phyloP scores from a whole-genome alignment of 2,329 filamentous ascomycete species.

The Knufia petricola region DNA sequence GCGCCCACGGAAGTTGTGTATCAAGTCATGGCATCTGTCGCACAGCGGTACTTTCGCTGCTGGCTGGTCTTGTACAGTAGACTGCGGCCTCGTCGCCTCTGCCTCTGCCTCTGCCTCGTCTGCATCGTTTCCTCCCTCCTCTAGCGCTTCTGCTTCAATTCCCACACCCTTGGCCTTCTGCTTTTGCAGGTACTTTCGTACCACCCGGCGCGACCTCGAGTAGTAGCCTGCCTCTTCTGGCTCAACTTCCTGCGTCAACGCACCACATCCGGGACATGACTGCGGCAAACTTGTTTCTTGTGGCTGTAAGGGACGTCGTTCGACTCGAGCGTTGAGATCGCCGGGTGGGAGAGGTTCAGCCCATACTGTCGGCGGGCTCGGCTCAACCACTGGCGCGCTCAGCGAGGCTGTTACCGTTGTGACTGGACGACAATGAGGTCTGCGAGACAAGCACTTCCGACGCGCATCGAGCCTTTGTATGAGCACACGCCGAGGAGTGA shows the following conservation, averaged over 20 bases:
- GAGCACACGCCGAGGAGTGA: not conserved
- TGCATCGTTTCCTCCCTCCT: slow-evolving; percentile 3
- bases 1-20: slow-evolving; percentile 62
- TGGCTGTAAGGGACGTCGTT: not conserved
- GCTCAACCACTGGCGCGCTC: not conserved
- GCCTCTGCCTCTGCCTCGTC: not conserved
- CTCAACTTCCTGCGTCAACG: slow-evolving; percentile 48
- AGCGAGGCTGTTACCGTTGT: not conserved
- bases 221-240: slow-evolving; percentile 50
- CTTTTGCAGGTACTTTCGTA: slow-evolving; percentile 28
- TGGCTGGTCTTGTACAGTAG: not conserved
- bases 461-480: not conserved
- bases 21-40: slow-evolving; percentile 74
- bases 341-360: not conserved
- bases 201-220: slow-evolving; percentile 38
- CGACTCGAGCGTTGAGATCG: not conserved
- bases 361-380: no score
- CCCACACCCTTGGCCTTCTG: not conserved
- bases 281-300: slow-evolving; percentile 32
- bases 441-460: not conserved
- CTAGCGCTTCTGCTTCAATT: slow-evolving; percentile 3
- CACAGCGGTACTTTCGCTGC: slow-evolving; percentile 51
- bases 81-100: not conserved
- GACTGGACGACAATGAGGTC: not conserved
- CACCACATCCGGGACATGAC: slow-evolving; percentile 55